Base-by-base conservation (phyloP, 2,329 filamentous ascomycete genomes). In the Hortaea werneckii region DNA sequence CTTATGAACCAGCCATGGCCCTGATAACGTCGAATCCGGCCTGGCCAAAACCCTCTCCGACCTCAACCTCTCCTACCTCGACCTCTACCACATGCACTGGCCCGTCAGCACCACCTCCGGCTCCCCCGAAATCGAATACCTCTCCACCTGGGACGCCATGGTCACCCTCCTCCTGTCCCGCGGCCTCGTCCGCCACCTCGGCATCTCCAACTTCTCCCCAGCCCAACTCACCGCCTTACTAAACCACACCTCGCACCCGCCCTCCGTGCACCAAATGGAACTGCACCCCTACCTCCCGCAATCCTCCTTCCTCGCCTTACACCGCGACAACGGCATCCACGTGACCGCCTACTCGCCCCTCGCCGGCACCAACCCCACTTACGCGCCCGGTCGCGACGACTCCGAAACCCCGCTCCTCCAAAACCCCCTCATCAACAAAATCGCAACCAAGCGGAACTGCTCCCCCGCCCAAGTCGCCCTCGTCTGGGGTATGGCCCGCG, bases 181-280 rank as follows among this genome's bases (percentile, higher is more conserved):
- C 1, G 83, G 83, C 51, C 77, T 77, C 50, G 80, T 78, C 41
- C 75, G 72, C 53, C 79, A 81, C 46, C 87, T 92, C 54, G 86
- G 86, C 43, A 80, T 92, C 10, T 86, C 82, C 58, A 92, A 90
- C 69, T 90, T 84, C 66, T 69, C 68, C 44, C 72, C 74, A n/a
- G 56, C 60, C 9, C 68, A 74, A 34, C 62, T 78, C 10, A 63
- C 75, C 51, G 58, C 66, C 45, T 66, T 78, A 46, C 54, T 72
- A 51, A 72, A 74, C 60, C 78, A 79, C 5, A 80, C 80, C 42
- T 76, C 74, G 54, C 62, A 83, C 49, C 61, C 70, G 3, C 86
- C 86, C 0, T 80, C 77, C 5, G 76, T 85, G 50, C 89, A 90
- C 68, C 85, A 92, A 72, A 84, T 90, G 59, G 51, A 53, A 39